Conservation (phyloP, 495 filamentous ascomycete species). For the Hypomontagnella monticulosa region DNA sequence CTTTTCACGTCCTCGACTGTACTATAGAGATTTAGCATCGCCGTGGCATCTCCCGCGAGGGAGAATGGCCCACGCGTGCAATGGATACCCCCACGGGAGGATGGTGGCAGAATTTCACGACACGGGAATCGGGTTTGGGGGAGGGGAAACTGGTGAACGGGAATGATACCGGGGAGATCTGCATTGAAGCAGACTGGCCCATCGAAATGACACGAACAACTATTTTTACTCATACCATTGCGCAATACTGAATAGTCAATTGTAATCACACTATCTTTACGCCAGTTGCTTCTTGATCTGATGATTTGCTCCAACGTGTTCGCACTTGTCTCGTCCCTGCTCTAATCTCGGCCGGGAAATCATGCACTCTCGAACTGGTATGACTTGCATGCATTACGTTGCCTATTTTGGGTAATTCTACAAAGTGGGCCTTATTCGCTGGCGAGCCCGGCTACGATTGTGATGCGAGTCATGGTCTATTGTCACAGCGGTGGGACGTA, state of each 20-base stretch:
- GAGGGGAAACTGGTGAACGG: constrained; percentile 30
- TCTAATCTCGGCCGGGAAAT: constrained; percentile 19
- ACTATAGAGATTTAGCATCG: constrained; percentile 46
- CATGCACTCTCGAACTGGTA: not conserved
- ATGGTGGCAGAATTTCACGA: constrained; percentile 35
- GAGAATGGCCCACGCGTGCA: constrained; percentile 37
- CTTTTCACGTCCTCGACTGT: constrained; percentile 40
- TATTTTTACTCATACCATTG: constrained; percentile 34
- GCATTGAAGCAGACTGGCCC: constrained; percentile 29
- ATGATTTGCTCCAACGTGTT: constrained; percentile 18
- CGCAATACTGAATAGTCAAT: constrained; percentile 23
- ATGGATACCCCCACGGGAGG: constrained; percentile 48
- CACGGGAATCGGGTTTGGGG: constrained; percentile 28
- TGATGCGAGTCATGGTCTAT: constrained; percentile 34
- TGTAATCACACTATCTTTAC: constrained; percentile 33
- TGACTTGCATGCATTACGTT: constrained; percentile 26
- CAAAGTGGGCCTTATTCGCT: constrained; percentile 15
- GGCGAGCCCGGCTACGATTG: constrained; percentile 5
- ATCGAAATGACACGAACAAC: constrained; percentile 35
- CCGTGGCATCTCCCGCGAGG: constrained; percentile 16
- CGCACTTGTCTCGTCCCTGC: not conserved
- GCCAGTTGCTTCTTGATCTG: constrained; percentile 21
- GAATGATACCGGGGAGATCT: constrained; percentile 39
- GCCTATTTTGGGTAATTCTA: constrained; percentile 28
- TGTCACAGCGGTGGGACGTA: constrained; percentile 18